Evolutionary conservation across 2,329 filamentous ascomycete genomes (phyloP).

Genomic region (Ophiostoma novo-ulmi): DNA sequence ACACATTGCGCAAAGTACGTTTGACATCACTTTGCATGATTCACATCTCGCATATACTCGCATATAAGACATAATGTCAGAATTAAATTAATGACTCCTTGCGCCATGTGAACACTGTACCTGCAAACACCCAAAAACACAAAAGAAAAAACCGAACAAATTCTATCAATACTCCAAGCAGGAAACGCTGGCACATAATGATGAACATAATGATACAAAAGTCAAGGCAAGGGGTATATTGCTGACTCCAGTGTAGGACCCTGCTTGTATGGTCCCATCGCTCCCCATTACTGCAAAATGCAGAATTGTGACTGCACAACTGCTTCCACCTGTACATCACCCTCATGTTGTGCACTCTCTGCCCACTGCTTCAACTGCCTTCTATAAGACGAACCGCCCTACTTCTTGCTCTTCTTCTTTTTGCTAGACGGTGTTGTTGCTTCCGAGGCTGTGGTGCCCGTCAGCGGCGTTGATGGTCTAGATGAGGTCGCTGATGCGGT

Average conservation of each 20-base stretch:
- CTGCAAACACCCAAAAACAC: not conserved
- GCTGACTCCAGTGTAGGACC: not conserved
- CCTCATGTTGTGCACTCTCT: not conserved
- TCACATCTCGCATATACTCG: not conserved
- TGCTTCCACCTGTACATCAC: not conserved
- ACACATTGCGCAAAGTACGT: not conserved
- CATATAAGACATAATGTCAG: not conserved
- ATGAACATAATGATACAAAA: slow-evolving; percentile 15
- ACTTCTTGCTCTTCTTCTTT: slow-evolving; percentile 65
- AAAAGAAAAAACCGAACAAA: not conserved
- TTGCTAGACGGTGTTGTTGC: slow-evolving; percentile 35
- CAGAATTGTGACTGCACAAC: not conserved
- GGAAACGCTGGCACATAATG: not conserved
- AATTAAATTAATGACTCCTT: slow-evolving; percentile 1
- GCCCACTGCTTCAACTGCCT: not conserved
- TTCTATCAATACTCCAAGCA: not conserved
- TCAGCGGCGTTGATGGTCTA: slow-evolving; percentile 1
- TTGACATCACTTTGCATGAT: not conserved
- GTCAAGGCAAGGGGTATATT: slow-evolving; percentile 6
- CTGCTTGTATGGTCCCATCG: not conserved
- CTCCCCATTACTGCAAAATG: not conserved
- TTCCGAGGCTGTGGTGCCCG: slow-evolving; percentile 10
- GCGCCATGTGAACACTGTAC: not conserved
- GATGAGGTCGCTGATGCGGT: not conserved
- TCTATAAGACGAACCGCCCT: not conserved